Percentiles rank a stretch among this genome's conserved stretches.
Conservation (phyloP, 495 filamentous ascomycete species). For the Parachaetomium inaequale region DNA sequence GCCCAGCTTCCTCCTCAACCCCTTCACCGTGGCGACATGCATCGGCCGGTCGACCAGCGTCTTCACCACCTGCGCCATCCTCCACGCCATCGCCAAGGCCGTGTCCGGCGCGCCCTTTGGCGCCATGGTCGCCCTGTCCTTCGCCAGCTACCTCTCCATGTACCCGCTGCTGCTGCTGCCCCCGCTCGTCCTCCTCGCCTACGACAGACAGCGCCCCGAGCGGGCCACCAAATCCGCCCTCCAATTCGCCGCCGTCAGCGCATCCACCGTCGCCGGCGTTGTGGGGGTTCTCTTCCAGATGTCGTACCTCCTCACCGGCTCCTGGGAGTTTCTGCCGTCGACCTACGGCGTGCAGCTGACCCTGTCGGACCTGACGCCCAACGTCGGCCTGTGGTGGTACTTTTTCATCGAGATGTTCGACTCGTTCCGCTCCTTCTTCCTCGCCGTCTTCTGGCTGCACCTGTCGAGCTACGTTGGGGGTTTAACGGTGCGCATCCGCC, state of each 20-base stretch:
- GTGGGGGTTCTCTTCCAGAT: constrained; percentile 57
- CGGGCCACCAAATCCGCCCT: constrained; percentile 32
- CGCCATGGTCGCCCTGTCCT: constrained; percentile 78
- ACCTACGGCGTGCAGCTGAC: constrained; percentile 91
- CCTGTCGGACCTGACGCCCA: constrained; percentile 89
- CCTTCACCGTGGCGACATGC: constrained; percentile 89
- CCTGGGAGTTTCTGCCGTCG: constrained; percentile 78
- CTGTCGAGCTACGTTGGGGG: constrained; percentile 82
- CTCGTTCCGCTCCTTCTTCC: constrained; percentile 93
- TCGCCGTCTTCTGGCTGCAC: constrained; percentile 97
- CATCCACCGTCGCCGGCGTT: constrained; percentile 46
- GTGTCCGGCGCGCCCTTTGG: constrained; percentile 68
- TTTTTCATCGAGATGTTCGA: constrained; percentile 99
- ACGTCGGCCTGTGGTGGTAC: constrained; percentile 98
- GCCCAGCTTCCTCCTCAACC: constrained; percentile 82
- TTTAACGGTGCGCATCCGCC: constrained; percentile 70
- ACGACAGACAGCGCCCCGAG: constrained; percentile 55
- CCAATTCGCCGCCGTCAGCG: constrained; percentile 52
- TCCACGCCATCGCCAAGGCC: constrained; percentile 79
- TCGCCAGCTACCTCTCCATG: constrained; percentile 86
- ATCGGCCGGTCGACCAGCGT: constrained; percentile 87
- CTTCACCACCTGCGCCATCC: constrained; percentile 84
- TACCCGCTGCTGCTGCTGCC: constrained; percentile 85
- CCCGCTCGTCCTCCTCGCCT: constrained; percentile 76
- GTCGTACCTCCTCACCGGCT: constrained; percentile 74